These are phyloP conservation scores for Hemileccinum impolitum DNA, from an alignment of 768 basidiomycete species.

Conservation along the genomic window DNA sequence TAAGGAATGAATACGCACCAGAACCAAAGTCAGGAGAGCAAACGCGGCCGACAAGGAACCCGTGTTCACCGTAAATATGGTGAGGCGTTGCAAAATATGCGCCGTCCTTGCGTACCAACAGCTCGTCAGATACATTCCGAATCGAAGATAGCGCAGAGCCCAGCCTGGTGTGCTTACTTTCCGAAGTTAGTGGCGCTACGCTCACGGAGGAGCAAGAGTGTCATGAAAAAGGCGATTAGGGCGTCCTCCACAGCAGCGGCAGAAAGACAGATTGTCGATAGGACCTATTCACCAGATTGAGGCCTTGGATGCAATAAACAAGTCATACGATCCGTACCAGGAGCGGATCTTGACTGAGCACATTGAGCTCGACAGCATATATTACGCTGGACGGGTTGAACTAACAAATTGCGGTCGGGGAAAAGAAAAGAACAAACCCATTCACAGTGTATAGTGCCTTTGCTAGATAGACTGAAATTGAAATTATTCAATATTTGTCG, in stretches of 20 bases:
- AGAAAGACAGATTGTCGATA: background rate
- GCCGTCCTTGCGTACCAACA: background rate
- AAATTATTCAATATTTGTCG: background rate
- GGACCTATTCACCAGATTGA: background rate
- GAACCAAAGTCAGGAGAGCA: constrained; percentile 44
- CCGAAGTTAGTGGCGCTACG: background rate
- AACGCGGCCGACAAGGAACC: constrained; percentile 49
- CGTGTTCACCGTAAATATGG: background rate
- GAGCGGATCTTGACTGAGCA: background rate
- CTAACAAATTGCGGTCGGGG: background rate
- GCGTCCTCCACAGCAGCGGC: background rate
- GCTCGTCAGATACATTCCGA: background rate
- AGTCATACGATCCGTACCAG: background rate
- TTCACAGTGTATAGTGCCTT: background rate
- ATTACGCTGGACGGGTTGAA: background rate
- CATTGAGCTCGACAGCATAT: background rate
- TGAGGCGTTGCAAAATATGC: constrained; percentile 1
- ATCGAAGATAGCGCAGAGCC: no score
- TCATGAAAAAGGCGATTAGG: background rate
- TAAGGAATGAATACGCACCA: constrained; percentile 36
- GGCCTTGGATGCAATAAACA: no score
- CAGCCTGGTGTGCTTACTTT: background rate
- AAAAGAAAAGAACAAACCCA: background rate
- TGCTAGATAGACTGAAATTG: background rate
- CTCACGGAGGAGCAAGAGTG: background rate